phyloP scores from a whole-genome alignment of 768 basidiomycete genomes.

The Gymnopilus dilepis region DNA sequence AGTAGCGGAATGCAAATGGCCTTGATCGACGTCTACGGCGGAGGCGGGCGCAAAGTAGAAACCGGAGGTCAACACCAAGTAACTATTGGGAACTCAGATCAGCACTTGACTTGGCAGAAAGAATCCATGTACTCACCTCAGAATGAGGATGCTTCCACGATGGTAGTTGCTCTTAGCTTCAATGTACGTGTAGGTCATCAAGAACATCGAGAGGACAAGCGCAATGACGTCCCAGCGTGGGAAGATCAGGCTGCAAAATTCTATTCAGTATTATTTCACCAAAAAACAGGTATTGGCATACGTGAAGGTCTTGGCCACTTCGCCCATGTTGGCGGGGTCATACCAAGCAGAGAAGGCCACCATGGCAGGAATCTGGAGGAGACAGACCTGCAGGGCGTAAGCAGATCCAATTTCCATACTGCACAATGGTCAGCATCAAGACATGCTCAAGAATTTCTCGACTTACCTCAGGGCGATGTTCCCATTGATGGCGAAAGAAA shows the following conservation, averaged over 20 bases:
- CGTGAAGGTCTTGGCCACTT: conserved; percentile 92
- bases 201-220: conserved; percentile 94
- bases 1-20: conserved; percentile 23
- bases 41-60: conserved; percentile 88
- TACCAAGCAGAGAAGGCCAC: conserved; percentile 98
- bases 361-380: conserved; percentile 98
- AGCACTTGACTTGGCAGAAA: conserved; percentile 12
- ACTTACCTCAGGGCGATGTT: conserved; percentile 94
- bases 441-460: neutral
- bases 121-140: conserved; percentile 63
- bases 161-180: conserved; percentile 99
- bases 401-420: conserved; percentile 99
- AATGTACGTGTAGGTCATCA: conserved; percentile 98
- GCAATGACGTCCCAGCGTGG: conserved; percentile 98
- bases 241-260: conserved; percentile 80
- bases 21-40: conserved; percentile 44
- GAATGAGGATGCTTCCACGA: conserved; percentile 91
- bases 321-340: conserved; percentile 83
- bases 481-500: conserved; percentile 95
- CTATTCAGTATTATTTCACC: neutral
- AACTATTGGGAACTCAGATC: conserved; percentile 54
- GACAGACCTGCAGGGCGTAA: conserved; percentile 96
- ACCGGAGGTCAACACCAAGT: conserved; percentile 88
- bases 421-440: conserved; percentile 10
- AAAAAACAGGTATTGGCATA: conserved; percentile 45